Evolutionary conservation across 1,284 basidiomycete genomes (phyloP), one percentile per base, ranked within the genome.

Genomic region (Apiotrichum gamsii): DNA sequence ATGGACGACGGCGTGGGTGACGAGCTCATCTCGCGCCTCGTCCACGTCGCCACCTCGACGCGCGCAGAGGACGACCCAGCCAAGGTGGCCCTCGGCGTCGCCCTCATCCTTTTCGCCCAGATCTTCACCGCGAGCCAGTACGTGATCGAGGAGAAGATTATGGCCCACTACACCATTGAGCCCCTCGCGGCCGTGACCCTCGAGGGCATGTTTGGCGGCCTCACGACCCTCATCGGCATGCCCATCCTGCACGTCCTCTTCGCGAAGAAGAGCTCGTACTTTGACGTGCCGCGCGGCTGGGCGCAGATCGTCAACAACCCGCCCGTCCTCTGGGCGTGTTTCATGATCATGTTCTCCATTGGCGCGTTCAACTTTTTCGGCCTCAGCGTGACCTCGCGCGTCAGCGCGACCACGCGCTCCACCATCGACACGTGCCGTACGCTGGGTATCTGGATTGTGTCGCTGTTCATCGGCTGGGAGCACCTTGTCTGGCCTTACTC

Each of bases 361-460:
- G 80, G 89, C n/a, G 74, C 91, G 20, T 99, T 94, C 82, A 99
- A 98, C 75, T 93, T 84, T 72, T 95, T 91, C 62, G 91, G 94
- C 5, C 74, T 97, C 36, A 87, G 84, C 65, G 90, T 98, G 47
- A 98, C 94, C 8, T 81, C 84, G 56, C 82, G 87, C 63, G 86
- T 91, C 53, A 89, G 82, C 69, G 90, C 90, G 32, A 93, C 89
- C 2, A 87, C 87, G 18, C 80, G 90, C 52, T 87, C 83, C 52
- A 80, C 95, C 41, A 90, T 93, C 38, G 95, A 99, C 70, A 95
- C 94, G 5, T 96, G 91, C 75, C 80, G 95, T 59, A 97, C 95
- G 1, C 78, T 98, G 47, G 83, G 83, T 19, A 98, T 72, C 37
- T 74, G 76, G 76, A 73, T 90, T 49, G 77, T 95, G 60, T 88